Evolutionary conservation across 73 alveolate genomes (phyloP), one percentile per base, ranked within the genome.

Genomic region (Tetrahymena thermophila): DNA sequence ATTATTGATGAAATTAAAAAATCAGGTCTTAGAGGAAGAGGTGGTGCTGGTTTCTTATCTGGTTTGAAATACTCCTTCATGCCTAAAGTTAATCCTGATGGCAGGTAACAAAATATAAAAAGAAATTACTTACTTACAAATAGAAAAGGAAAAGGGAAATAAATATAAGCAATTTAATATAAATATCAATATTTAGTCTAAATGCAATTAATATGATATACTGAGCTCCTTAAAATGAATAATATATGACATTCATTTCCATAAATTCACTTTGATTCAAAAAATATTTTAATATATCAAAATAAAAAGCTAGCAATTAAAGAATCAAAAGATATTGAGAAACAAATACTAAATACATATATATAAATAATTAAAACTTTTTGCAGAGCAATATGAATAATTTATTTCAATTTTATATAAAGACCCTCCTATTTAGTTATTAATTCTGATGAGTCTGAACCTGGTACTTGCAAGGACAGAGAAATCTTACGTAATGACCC

Each of bases 21-120:
- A 56, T 96, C 98, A 35, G 99, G 99, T 23, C 97, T 98, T 35
- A 96, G 99, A 95, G 99, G 99, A 3, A 96, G 99, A 96, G 99
- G 99, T 17, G 99, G 99, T 25, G 99, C 99, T 19, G 99, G 99
- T 43, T 98, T 98, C 97, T 99, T 99, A 40, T 97, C 99, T 19
- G 99, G 99, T 28, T 96, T 98, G 34, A 98, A 98, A 84, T 98
- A 98, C 97, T 97, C 98, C 28, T 98, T 98, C 96, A 98, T 98
- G 99, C 99, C 99, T 28, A 98, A 98, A 94, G 97, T 95, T 28
- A 98, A 96, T 85, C 97, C 98, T 17, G 99, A 98, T 95, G 99
- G 99, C 96, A 96, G 98, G 98, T 96, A 96, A n/a, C 7, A 43
- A 37, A 38, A 93, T 23, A 17, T 85, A 40, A 83, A 85, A 37